Evolutionary conservation across 306 rosid genomes (phyloP), one percentile per base, ranked within the genome.

Genomic region (Fragaria nilgerrensis): DNA sequence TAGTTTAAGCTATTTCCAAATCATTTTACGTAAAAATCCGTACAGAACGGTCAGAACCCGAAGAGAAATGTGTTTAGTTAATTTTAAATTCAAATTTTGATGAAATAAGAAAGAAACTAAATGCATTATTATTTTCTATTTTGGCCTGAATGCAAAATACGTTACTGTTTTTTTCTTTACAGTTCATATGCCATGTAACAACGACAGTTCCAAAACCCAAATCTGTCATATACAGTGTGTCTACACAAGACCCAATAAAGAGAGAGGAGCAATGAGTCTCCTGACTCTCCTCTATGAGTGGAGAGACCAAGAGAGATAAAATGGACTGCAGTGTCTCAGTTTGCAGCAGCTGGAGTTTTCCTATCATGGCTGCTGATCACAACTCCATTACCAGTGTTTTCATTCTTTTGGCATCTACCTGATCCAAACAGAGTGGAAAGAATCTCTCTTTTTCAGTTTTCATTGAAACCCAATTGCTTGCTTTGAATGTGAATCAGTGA

Each of bases 181-280:
- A 72, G 87, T 79, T 78, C 88, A 43, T 56, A 82, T 66, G 86
- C 84, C 87, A 75, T 72, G 74, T 80, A 77, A 72, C 70, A 78
- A 84, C 74, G 79, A 77, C 92, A 68, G 85, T 87, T 76, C 70
- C 86, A 68, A 80, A 84, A 79, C 74, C 63, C 86, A 68, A 81
- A 83, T 79, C 72, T 52, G 70, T 37, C 50, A 73, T 53, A 72
- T 77, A 81, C 73, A 86, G 75, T 76, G 52, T n/a, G 80, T 59
- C 27, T 52, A 9, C 43, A 70, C 74, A 77, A 67, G 71, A 59
- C 88, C 87, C 87, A 75, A 80, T 63, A 22, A 50, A 48, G 71
- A 70, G 77, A 80, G 80, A 80, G 80, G 81, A 79, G 23, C 9
- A 44, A 10, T 25, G 75, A 72, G 27, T 44, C 20, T 44, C 5